Percentiles rank a stretch among this genome's conserved stretches.
Evolutionary conservation across 2,329 filamentous ascomycete species (phyloP).

Genomic region (Neofusicoccum cordaticola): DNA sequence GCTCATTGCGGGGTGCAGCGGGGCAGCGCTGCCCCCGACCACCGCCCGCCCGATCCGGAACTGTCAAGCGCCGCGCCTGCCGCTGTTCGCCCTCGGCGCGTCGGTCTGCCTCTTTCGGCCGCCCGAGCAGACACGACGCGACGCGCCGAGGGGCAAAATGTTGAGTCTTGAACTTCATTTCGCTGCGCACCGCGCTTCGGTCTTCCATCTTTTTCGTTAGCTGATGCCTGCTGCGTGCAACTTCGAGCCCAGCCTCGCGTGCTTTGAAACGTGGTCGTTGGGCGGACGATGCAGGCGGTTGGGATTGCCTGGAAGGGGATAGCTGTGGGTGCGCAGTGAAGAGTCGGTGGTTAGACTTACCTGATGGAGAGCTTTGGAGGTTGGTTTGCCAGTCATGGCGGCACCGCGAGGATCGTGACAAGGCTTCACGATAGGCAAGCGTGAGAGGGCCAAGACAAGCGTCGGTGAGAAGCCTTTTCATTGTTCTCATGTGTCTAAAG

Average conservation of each 20-base stretch:
- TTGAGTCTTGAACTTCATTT: background rate
- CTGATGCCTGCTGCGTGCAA: background rate
- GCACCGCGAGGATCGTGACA: background rate
- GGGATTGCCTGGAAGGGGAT: background rate
- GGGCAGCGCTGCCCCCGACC: background rate
- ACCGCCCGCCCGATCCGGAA: background rate
- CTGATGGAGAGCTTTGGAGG: background rate
- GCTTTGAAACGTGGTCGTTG: background rate
- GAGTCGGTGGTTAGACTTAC: background rate
- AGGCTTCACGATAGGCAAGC: background rate
- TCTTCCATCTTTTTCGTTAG: background rate
- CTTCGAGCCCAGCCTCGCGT: background rate
- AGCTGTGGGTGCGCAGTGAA: background rate
- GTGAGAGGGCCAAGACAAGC: background rate
- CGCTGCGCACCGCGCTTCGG: background rate
- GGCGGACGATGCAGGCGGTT: background rate
- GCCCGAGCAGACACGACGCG: background rate
- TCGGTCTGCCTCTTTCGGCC: background rate
- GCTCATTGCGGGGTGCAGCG: constrained; percentile 10
- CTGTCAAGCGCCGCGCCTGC: background rate
- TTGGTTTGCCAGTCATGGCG: background rate
- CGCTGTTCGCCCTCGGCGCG: background rate
- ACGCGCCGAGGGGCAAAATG: background rate
- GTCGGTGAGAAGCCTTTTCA: background rate
- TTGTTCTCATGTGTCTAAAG: background rate